Evolutionary conservation across 2,329 filamentous ascomycete species (phyloP), one percentile per base, ranked within the genome.

Genomic region (Claviceps sp.): DNA sequence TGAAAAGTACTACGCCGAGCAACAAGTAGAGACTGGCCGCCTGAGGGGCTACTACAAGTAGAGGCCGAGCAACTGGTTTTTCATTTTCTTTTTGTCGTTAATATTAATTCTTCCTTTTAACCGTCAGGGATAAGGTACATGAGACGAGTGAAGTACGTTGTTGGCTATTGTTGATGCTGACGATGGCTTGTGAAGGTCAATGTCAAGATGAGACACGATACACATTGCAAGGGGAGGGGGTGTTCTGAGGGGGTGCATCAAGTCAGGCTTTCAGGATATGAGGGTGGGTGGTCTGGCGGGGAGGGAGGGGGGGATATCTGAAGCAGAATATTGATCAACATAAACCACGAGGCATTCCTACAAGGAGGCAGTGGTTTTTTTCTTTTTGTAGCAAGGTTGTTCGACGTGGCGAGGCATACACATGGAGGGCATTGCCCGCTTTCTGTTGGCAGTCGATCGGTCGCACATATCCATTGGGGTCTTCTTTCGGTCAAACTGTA

Each of bases 1-100:
- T 56, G 70, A 74, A 53, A 67, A 69, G 26, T 69, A 64, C 54
- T 48, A 63, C 11, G 58, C 59, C 36, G 60, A 67, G 48, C 61
- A 63, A 20, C 61, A 64, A 47, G 56, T 55, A 44, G 55, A 59
- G 43, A 57, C 55, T 49, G 60, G 58, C 51, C 62, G 64, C 49
- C 53, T 56, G 52, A 64, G 65, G 57, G 65, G 66, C 54, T 67
- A 69, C 60, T 67, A 67, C 60, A 61, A 66, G 58, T 68, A 67
- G 64, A 60, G 56, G 48, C 49, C 47, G 53, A 54, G 55, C 49
- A 57, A 55, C 40, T 63, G 55, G 54, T 41, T 9, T 18, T 36
- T 44, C 22, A 16, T 24, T 14, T 48, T 41, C 0, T 20, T 41
- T 48, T 38, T 24, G 22, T n/a, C 7, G 11, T 22, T 18, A 34